These are phyloP conservation scores for Coemansia biformis DNA, from an alignment of 192 early-diverging fungal genomes.

Conservation along the genomic window DNA sequence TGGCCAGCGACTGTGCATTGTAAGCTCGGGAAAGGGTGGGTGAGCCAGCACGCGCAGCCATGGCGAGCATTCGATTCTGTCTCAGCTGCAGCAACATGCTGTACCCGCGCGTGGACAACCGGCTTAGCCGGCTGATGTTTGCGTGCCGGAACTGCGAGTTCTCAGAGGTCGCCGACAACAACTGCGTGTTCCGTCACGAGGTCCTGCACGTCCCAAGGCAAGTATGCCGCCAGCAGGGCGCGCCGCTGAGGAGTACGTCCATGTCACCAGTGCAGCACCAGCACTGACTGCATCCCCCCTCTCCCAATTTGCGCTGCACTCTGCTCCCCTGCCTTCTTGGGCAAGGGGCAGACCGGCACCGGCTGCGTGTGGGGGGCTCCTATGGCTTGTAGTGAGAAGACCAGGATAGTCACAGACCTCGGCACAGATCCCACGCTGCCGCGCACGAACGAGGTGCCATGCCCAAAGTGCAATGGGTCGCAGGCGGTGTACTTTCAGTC, in stretches of 20 bases:
- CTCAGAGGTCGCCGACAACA: conserved; percentile 63
- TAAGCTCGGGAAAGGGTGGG: not conserved
- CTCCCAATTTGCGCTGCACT: no score
- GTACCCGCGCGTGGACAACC: conserved; percentile 69
- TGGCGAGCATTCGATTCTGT: conserved; percentile 48
- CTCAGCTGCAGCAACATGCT: conserved; percentile 68
- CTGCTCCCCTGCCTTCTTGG: no score
- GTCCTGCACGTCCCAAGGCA: conserved; percentile 56
- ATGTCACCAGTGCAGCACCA: no score
- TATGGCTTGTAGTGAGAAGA: no score
- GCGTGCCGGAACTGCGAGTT: conserved; percentile 76
- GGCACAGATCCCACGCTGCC: conserved; percentile 73
- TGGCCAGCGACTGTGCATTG: not conserved
- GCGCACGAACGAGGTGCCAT: conserved; percentile 55
- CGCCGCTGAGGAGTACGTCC: no score
- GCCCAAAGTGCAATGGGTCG: conserved; percentile 55
- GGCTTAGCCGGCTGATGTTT: conserved; percentile 53
- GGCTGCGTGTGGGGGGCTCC: no score
- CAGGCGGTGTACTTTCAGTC: conserved; percentile 77
- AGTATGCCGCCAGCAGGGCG: no score
- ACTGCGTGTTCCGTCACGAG: conserved; percentile 72
- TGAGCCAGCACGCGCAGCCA: conserved; percentile 3
- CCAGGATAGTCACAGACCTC: conserved; percentile 69
- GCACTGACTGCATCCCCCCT: no score
- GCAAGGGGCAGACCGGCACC: no score